Conservation (phyloP, 1,284 basidiomycete species). For the Ustilago bromivora region DNA sequence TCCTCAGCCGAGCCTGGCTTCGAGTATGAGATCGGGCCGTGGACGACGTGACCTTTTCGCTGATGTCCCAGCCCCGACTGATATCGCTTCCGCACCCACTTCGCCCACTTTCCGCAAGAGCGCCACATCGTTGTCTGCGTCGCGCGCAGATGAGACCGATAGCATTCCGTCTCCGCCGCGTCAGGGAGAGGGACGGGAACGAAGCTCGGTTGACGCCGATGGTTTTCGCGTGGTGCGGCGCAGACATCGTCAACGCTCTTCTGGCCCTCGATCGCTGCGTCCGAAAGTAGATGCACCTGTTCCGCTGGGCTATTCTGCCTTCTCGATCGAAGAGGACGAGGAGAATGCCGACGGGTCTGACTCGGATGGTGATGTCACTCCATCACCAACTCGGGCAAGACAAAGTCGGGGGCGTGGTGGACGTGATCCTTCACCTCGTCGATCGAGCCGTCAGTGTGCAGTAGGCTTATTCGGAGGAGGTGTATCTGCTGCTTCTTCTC, state of each 20-base stretch:
- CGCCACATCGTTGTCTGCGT: slow-evolving; percentile 9
- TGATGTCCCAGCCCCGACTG: slow-evolving; percentile 28
- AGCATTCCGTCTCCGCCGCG: slow-evolving; percentile 13
- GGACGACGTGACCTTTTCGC: slow-evolving; percentile 15
- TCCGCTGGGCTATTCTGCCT: slow-evolving; percentile 51
- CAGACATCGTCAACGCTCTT: slow-evolving; percentile 32
- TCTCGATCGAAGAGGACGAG: slow-evolving; percentile 27
- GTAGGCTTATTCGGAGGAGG: slow-evolving; percentile 57
- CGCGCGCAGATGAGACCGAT: slow-evolving; percentile 39
- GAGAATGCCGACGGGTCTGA: slow-evolving; percentile 26
- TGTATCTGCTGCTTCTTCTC: slow-evolving; percentile 4
- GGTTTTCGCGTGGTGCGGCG: slow-evolving; percentile 51
- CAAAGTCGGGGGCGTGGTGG: slow-evolving; percentile 16
- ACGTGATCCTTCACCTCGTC: slow-evolving; percentile 37
- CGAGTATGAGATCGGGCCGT: not conserved
- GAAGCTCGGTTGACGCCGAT: slow-evolving; percentile 28
- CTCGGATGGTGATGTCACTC: slow-evolving; percentile 33
- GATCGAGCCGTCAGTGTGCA: slow-evolving; percentile 53
- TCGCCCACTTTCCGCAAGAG: slow-evolving; percentile 38
- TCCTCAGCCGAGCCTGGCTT: not conserved
- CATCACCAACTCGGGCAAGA: slow-evolving; percentile 19
- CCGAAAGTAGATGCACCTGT: slow-evolving; percentile 61
- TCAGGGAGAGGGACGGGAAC: slow-evolving; percentile 1
- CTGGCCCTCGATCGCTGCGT: slow-evolving; percentile 38
- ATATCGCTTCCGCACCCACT: slow-evolving; percentile 46